Conservation (phyloP, 2,329 filamentous ascomycete species). For the Aspergillus tanneri region DNA sequence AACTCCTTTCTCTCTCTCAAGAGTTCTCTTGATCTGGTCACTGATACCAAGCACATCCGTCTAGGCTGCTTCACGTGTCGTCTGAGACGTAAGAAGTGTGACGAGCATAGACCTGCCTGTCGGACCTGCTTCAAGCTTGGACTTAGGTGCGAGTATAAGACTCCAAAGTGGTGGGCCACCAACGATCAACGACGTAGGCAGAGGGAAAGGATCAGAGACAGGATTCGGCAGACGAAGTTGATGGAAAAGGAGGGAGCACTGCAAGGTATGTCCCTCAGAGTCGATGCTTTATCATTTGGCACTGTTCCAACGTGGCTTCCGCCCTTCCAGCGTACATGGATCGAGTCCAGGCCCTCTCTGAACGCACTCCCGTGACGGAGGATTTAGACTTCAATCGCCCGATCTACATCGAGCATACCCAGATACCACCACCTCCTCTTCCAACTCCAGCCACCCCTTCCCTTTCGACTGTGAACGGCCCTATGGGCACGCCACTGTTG, state of each 20-base stretch:
- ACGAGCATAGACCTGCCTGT: constrained; percentile 62
- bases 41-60: background rate
- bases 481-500: too few relatives aligned
- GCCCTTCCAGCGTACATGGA: constrained; percentile 16
- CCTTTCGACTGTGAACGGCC: too few relatives aligned
- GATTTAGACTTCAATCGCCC: constrained; percentile 2
- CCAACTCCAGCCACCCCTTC: background rate
- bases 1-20: background rate
- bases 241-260: constrained; percentile 71
- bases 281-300: background rate
- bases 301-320: background rate
- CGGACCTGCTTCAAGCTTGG: constrained; percentile 68
- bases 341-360: constrained; percentile 6
- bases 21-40: background rate
- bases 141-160: constrained; percentile 88
- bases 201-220: constrained; percentile 92
- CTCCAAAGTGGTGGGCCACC: constrained; percentile 95
- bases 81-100: constrained; percentile 66
- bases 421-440: too few relatives aligned
- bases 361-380: constrained; percentile 1
- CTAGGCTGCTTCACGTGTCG: constrained; percentile 66
- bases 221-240: constrained; percentile 94
- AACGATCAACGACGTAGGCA: constrained; percentile 77
- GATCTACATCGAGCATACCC: too few relatives aligned
- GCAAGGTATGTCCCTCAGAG: constrained; percentile 31